These are phyloP conservation scores for Crassisporium funariophilum DNA, from an alignment of 768 basidiomycete genomes.

Conservation along the genomic window DNA sequence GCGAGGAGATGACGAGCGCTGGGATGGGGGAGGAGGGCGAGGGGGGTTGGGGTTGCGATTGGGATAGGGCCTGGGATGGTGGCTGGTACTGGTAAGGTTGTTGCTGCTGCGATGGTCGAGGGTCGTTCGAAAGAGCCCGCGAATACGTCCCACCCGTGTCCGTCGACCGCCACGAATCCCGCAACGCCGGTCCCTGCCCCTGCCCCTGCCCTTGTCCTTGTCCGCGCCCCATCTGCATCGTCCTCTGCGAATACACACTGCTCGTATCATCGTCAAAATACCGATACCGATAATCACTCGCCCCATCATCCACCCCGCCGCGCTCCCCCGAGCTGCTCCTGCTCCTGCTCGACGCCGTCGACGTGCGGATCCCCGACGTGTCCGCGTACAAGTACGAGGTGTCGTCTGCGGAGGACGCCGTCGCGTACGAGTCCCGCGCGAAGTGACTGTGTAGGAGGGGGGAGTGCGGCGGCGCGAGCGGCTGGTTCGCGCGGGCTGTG, in stretches of 20 bases:
- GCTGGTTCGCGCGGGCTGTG: conserved; percentile 6
- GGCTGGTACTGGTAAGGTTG: neutral
- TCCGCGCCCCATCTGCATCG: too few relatives aligned
- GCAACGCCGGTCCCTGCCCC: conserved; percentile 34
- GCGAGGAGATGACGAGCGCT: neutral
- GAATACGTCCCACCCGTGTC: conserved; percentile 14
- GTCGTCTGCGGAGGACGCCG: conserved; percentile 39
- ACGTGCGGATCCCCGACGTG: conserved; percentile 4
- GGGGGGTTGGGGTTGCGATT: neutral
- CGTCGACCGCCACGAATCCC: conserved; percentile 44
- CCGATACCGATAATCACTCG: conserved; percentile 1
- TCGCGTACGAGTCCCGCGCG: conserved; percentile 42
- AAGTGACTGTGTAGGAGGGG: conserved; percentile 53
- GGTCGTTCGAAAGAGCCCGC: conserved; percentile 14
- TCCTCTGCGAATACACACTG: conserved; percentile 50
- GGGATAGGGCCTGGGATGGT: neutral
- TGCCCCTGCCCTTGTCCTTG: conserved; percentile 17
- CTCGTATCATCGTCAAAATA: conserved; percentile 37
- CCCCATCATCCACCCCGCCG: conserved; percentile 6
- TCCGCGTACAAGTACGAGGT: conserved; percentile 36
- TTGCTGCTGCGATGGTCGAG: neutral
- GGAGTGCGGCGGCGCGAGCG: conserved; percentile 30
- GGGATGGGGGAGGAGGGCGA: neutral
- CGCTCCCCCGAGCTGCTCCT: conserved; percentile 2
- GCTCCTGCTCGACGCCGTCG: neutral